Evolutionary conservation across 805 yeast species (phyloP).

Genomic region (Dipodascus albidus): DNA sequence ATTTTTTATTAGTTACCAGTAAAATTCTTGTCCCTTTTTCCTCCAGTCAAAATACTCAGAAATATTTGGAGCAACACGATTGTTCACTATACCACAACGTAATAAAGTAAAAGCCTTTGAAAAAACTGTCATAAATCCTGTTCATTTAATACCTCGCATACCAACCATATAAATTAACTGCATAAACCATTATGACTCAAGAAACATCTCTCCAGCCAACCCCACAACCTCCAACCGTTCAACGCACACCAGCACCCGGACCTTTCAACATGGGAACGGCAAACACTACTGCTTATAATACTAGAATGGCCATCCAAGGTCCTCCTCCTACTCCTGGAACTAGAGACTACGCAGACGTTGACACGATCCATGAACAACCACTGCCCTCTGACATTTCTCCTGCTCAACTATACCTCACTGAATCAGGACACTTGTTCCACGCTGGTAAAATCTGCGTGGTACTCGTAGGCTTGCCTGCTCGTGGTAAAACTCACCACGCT

Average conservation of each 20-base stretch:
- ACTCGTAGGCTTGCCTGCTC: slow-evolving; percentile 86
- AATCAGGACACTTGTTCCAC: slow-evolving; percentile 83
- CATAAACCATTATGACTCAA: background rate
- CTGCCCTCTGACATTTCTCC: slow-evolving; percentile 66
- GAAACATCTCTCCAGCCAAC: no score
- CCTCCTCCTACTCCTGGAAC: slow-evolving; percentile 5
- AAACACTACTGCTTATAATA: background rate
- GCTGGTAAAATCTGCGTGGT: slow-evolving; percentile 90
- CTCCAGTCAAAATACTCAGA: no score
- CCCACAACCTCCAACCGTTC: background rate
- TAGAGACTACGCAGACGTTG: slow-evolving; percentile 19
- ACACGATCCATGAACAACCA: slow-evolving; percentile 58
- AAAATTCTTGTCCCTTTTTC: no score
- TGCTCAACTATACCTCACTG: slow-evolving; percentile 88
- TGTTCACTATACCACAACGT: no score
- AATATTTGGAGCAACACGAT: no score
- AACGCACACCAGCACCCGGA: background rate
- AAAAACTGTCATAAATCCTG: no score
- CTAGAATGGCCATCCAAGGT: background rate
- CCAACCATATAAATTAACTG: background rate
- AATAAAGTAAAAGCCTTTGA: no score
- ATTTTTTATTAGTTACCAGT: no score
- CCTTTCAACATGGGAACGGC: background rate
- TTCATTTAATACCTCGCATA: background rate
- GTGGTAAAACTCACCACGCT: slow-evolving; percentile 89